phyloP scores from a whole-genome alignment of 495 filamentous ascomycete genomes.

The Penicillium herquei region DNA sequence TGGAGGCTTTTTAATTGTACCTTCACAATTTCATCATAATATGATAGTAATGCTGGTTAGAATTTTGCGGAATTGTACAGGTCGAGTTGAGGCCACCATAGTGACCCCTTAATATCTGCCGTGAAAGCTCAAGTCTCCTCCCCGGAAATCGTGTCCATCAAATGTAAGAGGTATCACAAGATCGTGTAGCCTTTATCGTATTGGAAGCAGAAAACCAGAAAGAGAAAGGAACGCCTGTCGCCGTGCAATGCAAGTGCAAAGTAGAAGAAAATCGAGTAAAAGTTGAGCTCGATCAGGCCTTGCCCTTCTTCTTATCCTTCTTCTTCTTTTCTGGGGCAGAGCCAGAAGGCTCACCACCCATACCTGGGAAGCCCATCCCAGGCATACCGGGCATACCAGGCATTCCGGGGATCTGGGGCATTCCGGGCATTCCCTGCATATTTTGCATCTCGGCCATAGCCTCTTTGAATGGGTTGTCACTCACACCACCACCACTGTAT shows the following conservation, averaged over 20 bases:
- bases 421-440: slow-evolving; percentile 53
- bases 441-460: slow-evolving; percentile 93
- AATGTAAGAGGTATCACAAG: slow-evolving; percentile 17
- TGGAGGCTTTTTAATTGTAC: too few species aligned
- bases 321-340: slow-evolving; percentile 45
- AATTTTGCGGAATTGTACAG: slow-evolving; percentile 12
- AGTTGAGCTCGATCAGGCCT: slow-evolving; percentile 22
- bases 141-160: neutral
- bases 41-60: too few species aligned
- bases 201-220: slow-evolving; percentile 6
- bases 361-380: slow-evolving; percentile 29
- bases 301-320: slow-evolving; percentile 52
- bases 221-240: slow-evolving; percentile 33
- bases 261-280: slow-evolving; percentile 6
- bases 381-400: slow-evolving; percentile 37
- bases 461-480: slow-evolving; percentile 93
- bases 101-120: neutral
- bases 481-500: slow-evolving; percentile 89
- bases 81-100: neutral
- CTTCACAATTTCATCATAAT: too few species aligned
- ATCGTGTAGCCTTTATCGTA: slow-evolving; percentile 16
- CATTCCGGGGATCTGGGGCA: slow-evolving; percentile 45
- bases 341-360: slow-evolving; percentile 30
- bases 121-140: neutral
- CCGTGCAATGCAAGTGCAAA: slow-evolving; percentile 37